Evolutionary conservation across 345 rosid genomes (phyloP).

Genomic region (Corchorus capsularis): DNA sequence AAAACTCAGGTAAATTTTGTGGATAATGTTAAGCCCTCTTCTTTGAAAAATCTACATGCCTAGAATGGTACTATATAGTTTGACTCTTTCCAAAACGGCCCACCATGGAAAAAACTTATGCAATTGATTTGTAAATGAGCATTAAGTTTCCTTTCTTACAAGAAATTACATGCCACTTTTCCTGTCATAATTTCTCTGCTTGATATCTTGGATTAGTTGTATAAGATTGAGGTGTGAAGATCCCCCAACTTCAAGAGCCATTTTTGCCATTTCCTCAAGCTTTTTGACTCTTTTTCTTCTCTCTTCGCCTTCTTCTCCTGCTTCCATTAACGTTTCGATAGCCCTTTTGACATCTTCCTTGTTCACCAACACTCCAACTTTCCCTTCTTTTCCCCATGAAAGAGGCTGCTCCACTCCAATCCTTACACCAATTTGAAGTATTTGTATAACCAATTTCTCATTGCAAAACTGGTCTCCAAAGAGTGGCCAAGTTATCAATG

Average conservation of each 20-base stretch:
- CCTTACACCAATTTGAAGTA: constrained; percentile 27
- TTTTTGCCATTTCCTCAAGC: constrained; percentile 28
- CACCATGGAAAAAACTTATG: too few species aligned
- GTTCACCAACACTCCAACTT: constrained; percentile 19
- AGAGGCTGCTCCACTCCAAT: constrained; percentile 27
- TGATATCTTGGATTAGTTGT: constrained; percentile 18
- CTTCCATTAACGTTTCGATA: constrained; percentile 27
- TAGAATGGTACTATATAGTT: too few species aligned
- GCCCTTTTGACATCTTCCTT: constrained; percentile 29
- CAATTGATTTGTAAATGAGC: too few species aligned
- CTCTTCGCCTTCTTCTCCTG: constrained; percentile 26
- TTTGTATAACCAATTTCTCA: constrained; percentile 36
- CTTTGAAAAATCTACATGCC: too few species aligned
- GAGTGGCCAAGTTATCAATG: constrained; percentile 42
- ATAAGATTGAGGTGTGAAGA: constrained; percentile 26
- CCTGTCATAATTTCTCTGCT: constrained; percentile 8
- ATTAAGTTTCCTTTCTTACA: too few species aligned
- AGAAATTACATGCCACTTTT: background rate
- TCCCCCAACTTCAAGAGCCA: constrained; percentile 33
- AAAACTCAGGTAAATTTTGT: too few species aligned
- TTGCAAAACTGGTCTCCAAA: constrained; percentile 45
- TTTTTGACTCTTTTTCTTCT: constrained; percentile 26
- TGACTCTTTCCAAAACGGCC: too few species aligned
- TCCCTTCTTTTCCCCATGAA: constrained; percentile 15
- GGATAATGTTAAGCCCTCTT: too few species aligned